Evolutionary conservation across 2,329 filamentous ascomycete species (phyloP), one percentile per base, ranked within the genome.

Genomic region (Nemania sp.): DNA sequence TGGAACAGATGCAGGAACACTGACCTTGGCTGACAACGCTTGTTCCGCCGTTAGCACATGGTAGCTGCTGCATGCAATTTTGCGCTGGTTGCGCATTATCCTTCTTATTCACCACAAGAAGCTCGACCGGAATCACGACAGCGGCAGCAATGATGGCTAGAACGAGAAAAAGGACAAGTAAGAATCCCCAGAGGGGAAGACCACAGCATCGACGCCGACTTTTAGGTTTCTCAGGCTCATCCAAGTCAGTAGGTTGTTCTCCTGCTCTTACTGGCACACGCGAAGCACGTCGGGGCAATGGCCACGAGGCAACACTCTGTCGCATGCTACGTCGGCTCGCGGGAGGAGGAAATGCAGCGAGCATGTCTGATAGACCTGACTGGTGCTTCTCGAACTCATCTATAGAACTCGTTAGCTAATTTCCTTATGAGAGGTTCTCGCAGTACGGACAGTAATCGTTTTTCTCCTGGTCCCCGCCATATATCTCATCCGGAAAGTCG

Each of bases 1-100:
- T 94, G 24, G 91, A 89, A 80, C 95, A 99, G 51, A 98, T 89
- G 78, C 95, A 99, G 13, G 90, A 91, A 80, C 95, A 98, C 22
- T 86, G 82, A 3, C 88, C 87, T 64, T 88, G 84, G 18, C 86
- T 88, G 22, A 93, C 80, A 18, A 95, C 87, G 63, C 90, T 94
- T 20, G 90, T 89, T 29, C 95, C 95, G 10, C 93, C 93, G 71
- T 98, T 97, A 60, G 87, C 82, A 76, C 95, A 98, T 0, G 84
- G 85, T 15, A 91, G 81, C 32, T 86, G 85, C 45, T 83, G 80
- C 71, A 88, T 63, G 84, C 77, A 93, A 97, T 68, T 85, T 77
- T 6, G 81, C 78, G 24, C 84, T 75, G 10, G 77, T 78, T 27
- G 80, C 76, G 77, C 67, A 59, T 66, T 70, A 55, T 73, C 67